Evolutionary conservation across 2,329 filamentous ascomycete species (phyloP).

Genomic region (Colletotrichum tropicale): DNA sequence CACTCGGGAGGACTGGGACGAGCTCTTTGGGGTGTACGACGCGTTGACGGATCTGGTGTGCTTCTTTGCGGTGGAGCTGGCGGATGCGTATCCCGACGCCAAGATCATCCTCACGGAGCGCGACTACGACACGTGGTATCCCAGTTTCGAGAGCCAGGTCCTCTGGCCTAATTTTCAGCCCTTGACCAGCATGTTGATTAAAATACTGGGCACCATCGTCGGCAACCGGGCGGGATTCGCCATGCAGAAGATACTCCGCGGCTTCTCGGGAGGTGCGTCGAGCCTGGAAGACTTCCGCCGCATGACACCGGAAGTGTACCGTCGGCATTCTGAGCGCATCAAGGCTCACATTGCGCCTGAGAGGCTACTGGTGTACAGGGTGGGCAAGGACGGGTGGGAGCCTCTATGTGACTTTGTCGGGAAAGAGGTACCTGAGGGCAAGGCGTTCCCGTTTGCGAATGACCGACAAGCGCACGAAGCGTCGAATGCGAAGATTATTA

Average conservation of each 20-base stretch:
- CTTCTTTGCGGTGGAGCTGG: conserved; percentile 29
- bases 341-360: conserved; percentile 8
- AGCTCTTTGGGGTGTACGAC: conserved; percentile 32
- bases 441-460: conserved; percentile 37
- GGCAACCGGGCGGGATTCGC: conserved; percentile 30
- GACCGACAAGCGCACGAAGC: conserved; percentile 21
- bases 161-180: conserved; percentile 27
- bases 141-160: conserved; percentile 33
- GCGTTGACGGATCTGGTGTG: conserved; percentile 32
- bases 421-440: conserved; percentile 33
- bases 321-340: conserved; percentile 10
- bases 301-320: not conserved
- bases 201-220: conserved; percentile 32
- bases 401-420: conserved; percentile 46
- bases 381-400: conserved; percentile 42
- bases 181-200: conserved; percentile 20
- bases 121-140: conserved; percentile 34
- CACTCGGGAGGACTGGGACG: conserved; percentile 32
- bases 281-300: not conserved
- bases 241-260: conserved; percentile 29
- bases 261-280: conserved; percentile 24
- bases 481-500: not conserved
- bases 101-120: conserved; percentile 36
- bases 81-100: conserved; percentile 34
- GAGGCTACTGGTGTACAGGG: conserved; percentile 10